A percentile compares a stretch with the other conserved stretches of the same genome.
Conservation (phyloP, 1,284 basidiomycete species). For the Malassezia caprae region DNA sequence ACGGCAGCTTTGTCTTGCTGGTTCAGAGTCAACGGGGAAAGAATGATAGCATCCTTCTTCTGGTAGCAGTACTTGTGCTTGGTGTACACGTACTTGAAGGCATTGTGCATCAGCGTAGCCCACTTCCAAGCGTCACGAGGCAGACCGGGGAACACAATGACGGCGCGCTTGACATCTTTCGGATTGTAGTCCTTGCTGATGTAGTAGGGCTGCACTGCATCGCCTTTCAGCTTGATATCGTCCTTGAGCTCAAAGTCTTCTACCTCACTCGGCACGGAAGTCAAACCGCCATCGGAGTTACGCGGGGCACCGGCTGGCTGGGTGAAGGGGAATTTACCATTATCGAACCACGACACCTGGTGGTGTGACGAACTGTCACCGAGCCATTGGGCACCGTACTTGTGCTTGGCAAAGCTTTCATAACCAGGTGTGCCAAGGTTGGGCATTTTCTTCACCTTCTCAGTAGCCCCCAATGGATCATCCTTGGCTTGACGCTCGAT, state of each 20-base stretch:
- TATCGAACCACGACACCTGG: background rate
- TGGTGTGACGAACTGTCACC: background rate
- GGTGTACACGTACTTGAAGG: slow-evolving; percentile 25
- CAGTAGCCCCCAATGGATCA: slow-evolving; percentile 3
- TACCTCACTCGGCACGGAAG: slow-evolving; percentile 2
- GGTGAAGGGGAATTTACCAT: background rate
- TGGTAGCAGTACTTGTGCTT: slow-evolving; percentile 25
- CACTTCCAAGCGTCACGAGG: slow-evolving; percentile 40
- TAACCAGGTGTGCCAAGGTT: background rate
- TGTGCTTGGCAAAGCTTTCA: background rate
- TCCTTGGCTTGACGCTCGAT: background rate
- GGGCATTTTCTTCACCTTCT: background rate
- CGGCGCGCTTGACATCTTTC: slow-evolving; percentile 24
- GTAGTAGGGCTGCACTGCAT: slow-evolving; percentile 3
- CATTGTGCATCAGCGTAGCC: slow-evolving; percentile 33
- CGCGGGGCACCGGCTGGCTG: background rate
- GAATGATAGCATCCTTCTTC: slow-evolving; percentile 26
- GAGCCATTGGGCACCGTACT: background rate
- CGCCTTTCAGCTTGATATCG: slow-evolving; percentile 4
- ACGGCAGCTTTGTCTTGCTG: slow-evolving; percentile 25
- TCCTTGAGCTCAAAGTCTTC: slow-evolving; percentile 16
- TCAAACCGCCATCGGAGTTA: background rate
- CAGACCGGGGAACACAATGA: slow-evolving; percentile 31
- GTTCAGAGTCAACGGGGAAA: slow-evolving; percentile 28
- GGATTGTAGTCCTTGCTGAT: background rate